Conservation (phyloP, 1,139 yeast species). For the Yamadazyma triangularis region DNA sequence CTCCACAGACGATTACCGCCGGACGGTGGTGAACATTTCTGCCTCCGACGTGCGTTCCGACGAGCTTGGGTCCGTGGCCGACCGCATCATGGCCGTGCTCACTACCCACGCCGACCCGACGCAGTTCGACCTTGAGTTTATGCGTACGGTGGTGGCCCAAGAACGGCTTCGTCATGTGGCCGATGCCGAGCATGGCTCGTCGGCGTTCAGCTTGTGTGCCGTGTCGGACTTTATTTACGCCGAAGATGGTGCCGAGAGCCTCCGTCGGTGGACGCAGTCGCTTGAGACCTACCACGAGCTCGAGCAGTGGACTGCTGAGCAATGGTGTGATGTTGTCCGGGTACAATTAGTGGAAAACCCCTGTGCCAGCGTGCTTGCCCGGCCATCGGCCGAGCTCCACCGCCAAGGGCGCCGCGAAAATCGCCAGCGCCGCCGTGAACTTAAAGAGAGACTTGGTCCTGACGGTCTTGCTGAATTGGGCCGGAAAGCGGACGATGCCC, state of each 20-base stretch:
- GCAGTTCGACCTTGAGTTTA: slow-evolving; percentile 57
- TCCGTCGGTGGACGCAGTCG: slow-evolving; percentile 50
- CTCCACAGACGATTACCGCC: slow-evolving; percentile 65
- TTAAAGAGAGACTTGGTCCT: slow-evolving; percentile 51
- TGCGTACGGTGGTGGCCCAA: slow-evolving; percentile 65
- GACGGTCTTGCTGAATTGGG: slow-evolving; percentile 55
- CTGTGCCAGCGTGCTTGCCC: slow-evolving; percentile 71
- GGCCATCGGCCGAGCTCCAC: slow-evolving; percentile 68
- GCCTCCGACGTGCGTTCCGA: slow-evolving; percentile 77
- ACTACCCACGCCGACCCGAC: slow-evolving; percentile 42
- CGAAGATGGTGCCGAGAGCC: slow-evolving; percentile 51
- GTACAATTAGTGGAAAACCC: slow-evolving; percentile 57
- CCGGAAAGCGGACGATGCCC: slow-evolving; percentile 55
- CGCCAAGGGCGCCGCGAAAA: slow-evolving; percentile 48
- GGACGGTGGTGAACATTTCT: slow-evolving; percentile 54
- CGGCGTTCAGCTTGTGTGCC: slow-evolving; percentile 59
- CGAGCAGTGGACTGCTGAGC: slow-evolving; percentile 52
- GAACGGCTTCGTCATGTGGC: slow-evolving; percentile 60
- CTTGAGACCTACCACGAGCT: slow-evolving; percentile 60
- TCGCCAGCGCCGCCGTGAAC: slow-evolving; percentile 43
- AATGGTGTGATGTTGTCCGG: slow-evolving; percentile 62
- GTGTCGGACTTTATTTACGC: slow-evolving; percentile 83
- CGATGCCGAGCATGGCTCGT: slow-evolving; percentile 63
- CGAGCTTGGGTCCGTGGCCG: slow-evolving; percentile 49
- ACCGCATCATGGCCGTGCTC: slow-evolving; percentile 48